These are phyloP conservation scores for Cladosporium sp. DNA, from an alignment of 2,329 filamentous ascomycete species.

Conservation along the genomic window DNA sequence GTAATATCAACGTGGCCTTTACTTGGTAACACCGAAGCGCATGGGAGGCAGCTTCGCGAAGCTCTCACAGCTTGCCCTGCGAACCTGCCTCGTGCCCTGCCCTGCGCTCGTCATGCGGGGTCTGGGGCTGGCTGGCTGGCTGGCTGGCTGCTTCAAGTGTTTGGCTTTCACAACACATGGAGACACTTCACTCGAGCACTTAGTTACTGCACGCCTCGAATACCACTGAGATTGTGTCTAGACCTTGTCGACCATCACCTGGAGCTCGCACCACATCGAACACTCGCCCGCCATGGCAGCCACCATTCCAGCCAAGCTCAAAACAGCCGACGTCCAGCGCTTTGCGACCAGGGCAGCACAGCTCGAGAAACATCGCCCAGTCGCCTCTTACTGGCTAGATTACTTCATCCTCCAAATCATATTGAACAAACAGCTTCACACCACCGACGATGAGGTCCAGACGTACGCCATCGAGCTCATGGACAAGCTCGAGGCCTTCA, in stretches of 20 bases:
- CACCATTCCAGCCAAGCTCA: conserved; percentile 67
- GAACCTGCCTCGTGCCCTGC: not conserved
- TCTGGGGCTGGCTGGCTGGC: not conserved
- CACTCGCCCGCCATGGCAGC: conserved; percentile 60
- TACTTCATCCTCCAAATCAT: conserved; percentile 94
- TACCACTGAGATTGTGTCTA: too few relatives aligned
- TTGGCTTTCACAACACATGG: not conserved
- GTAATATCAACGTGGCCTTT: conserved; percentile 7
- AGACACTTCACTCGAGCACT: too few relatives aligned
- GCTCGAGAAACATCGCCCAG: conserved; percentile 78
- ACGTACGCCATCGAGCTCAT: conserved; percentile 78
- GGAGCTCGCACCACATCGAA: not conserved
- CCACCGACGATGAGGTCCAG: conserved; percentile 70
- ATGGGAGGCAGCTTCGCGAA: not conserved
- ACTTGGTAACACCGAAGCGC: not conserved
- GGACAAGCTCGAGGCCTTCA: conserved; percentile 84
- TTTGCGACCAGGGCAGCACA: conserved; percentile 82
- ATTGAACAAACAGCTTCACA: conserved; percentile 74
- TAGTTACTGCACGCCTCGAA: too few relatives aligned
- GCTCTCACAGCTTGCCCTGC: not conserved
- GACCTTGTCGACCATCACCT: too few relatives aligned
- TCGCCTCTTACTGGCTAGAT: conserved; percentile 88
- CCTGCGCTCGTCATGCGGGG: not conserved
- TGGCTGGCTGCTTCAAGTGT: too few relatives aligned
- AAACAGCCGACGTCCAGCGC: conserved; percentile 74